phyloP scores from a whole-genome alignment of 495 filamentous ascomycete genomes.

The Sabuloglossum arenarium region DNA sequence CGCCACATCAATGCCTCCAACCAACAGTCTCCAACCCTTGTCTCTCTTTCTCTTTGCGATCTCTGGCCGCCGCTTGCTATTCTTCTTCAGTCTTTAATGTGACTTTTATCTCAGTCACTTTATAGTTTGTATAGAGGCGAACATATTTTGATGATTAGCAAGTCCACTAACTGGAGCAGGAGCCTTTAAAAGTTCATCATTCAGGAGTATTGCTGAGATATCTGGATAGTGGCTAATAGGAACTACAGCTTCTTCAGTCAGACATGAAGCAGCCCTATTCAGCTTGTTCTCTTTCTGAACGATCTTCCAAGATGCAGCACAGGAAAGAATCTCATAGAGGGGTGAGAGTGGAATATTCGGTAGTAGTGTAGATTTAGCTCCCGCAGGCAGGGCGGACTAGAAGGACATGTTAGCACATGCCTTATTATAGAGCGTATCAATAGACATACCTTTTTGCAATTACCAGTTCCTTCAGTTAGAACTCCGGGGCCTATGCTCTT shows the following conservation, averaged over 20 bases:
- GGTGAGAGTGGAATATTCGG: conserved; percentile 8
- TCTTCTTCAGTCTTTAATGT: conserved; percentile 52
- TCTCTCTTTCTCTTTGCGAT: conserved; percentile 51
- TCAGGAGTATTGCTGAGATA: neutral
- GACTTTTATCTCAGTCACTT: conserved; percentile 24
- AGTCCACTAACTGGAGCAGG: neutral
- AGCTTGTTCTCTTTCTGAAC: neutral
- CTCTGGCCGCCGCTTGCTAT: conserved; percentile 52
- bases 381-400: neutral
- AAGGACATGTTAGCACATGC: neutral
- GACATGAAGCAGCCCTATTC: neutral
- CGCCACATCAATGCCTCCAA: too few species aligned
- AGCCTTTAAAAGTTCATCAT: neutral
- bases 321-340: conserved; percentile 1
- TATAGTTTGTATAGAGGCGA: conserved; percentile 20
- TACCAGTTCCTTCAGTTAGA: conserved; percentile 56
- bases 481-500: conserved; percentile 91
- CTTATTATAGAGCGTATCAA: neutral
- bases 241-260: neutral
- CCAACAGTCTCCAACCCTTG: conserved; percentile 27
- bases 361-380: conserved; percentile 7
- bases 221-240: neutral
- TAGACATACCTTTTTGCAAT: conserved; percentile 50
- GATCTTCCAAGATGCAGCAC: neutral
- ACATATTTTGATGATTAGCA: conserved; percentile 18